These are phyloP conservation scores for Sporothrix luriei DNA, from an alignment of 2,329 filamentous ascomycete genomes.

Conservation along the genomic window DNA sequence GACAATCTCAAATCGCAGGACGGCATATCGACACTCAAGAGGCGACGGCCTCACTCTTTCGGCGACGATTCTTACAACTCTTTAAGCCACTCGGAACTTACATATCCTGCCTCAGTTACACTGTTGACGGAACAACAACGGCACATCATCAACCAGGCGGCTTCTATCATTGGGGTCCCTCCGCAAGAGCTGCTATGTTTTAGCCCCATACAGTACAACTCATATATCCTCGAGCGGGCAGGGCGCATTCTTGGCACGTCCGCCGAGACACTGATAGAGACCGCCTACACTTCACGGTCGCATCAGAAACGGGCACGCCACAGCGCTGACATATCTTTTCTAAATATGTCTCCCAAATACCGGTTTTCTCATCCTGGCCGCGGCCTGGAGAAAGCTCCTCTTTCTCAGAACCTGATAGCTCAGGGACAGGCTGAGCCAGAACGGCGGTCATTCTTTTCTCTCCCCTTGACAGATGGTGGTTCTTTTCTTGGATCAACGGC, in stretches of 20 bases:
- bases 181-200: constrained; percentile 36
- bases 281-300: constrained; percentile 37
- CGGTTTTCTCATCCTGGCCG: constrained; percentile 38
- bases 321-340: constrained; percentile 33
- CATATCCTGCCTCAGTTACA: neutral
- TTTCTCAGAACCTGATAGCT: neutral
- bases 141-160: constrained; percentile 38
- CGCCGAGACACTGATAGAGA: constrained; percentile 40
- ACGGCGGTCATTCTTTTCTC: constrained; percentile 34
- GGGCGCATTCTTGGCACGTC: constrained; percentile 43
- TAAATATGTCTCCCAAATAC: constrained; percentile 42
- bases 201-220: constrained; percentile 30
- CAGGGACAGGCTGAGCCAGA: constrained; percentile 13
- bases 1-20: constrained; percentile 30
- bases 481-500: constrained; percentile 29
- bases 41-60: constrained; percentile 49
- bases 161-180: constrained; percentile 36
- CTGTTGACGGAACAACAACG: constrained; percentile 38
- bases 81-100: neutral
- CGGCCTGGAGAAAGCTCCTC: constrained; percentile 35
- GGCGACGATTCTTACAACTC: constrained; percentile 39
- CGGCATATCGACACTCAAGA: constrained; percentile 46
- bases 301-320: constrained; percentile 41
- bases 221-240: constrained; percentile 43
- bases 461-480: constrained; percentile 25